A percentile compares a stretch with the other conserved stretches of the same genome.
phyloP scores from a whole-genome alignment of 2,329 filamentous ascomycete species.

The Penicillium corylophilum region DNA sequence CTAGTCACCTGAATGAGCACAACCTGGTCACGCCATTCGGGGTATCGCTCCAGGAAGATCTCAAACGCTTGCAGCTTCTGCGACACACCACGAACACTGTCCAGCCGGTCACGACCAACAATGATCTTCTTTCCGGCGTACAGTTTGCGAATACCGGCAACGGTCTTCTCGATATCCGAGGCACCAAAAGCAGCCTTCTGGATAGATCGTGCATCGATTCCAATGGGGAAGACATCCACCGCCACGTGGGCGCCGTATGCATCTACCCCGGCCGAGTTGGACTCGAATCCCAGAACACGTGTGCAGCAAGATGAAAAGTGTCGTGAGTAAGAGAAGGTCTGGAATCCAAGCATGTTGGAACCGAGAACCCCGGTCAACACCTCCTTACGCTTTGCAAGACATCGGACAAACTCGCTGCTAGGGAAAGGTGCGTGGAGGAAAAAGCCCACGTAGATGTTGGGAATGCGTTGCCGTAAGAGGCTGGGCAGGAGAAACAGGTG shows the following conservation, averaged over 20 bases:
- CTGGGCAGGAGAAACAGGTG: conserved; percentile 87
- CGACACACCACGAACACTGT: conserved; percentile 88
- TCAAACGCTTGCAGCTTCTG: conserved; percentile 96
- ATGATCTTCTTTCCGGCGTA: conserved; percentile 94
- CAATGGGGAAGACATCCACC: conserved; percentile 91
- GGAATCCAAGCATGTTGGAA: conserved; percentile 90
- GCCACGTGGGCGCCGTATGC: conserved; percentile 86
- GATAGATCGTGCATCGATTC: conserved; percentile 82
- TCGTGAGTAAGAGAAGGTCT: conserved; percentile 90
- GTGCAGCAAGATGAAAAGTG: conserved; percentile 96
- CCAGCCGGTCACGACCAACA: conserved; percentile 88
- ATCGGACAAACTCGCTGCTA: conserved; percentile 91
- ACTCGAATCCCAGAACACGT: conserved; percentile 84
- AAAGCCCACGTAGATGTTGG: conserved; percentile 91
- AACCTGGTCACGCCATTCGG: conserved; percentile 87
- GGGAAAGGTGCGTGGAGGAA: conserved; percentile 94
- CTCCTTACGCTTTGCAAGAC: conserved; percentile 83
- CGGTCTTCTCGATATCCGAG: conserved; percentile 68
- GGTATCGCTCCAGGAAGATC: conserved; percentile 83
- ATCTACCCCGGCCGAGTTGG: conserved; percentile 79
- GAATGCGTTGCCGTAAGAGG: conserved; percentile 79
- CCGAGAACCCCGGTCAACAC: conserved; percentile 86
- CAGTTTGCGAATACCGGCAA: conserved; percentile 68
- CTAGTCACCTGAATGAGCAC: conserved; percentile 95
- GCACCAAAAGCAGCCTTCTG: conserved; percentile 71